Base-by-base conservation (phyloP, 2,329 filamentous ascomycete species). In the Huntiella moniliformis region DNA sequence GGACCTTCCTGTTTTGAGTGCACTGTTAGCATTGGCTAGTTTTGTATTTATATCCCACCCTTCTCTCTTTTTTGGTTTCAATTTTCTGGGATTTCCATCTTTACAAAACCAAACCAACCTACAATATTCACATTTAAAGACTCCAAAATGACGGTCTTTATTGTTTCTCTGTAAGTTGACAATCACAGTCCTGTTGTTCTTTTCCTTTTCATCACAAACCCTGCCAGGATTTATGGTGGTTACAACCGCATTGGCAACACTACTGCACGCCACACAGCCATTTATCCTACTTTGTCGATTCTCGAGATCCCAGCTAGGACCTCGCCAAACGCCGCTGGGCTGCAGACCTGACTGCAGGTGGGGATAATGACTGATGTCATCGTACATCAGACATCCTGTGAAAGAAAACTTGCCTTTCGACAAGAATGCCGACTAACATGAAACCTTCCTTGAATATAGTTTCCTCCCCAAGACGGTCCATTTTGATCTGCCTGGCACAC, bases 381-480 rank as follows among this genome's bases (percentile, higher is more conserved):
- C 5, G 22, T 13, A 28, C 22, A 28, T 31, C 11, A 28, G 1
- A 28, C 22, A 28, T 28, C 22, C 22, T 2, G 10, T 8, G 4
- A 28, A 28, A 28, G 22, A 28, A 28, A 28, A 8, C 7, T 28
- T 28, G 7, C 10, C 22, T 10, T 7, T 8, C 7, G 10, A 8
- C 22, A 8, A 28, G 22, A 28, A 28, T 8, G 4, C 22, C 22
- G 6, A 28, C 42, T 43, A 51, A 48, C 41, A 18, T 28, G 5
- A 33, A 22, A 13, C 22, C 17, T 11, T 22, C 17, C 33, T 33
- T 4, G 12, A 22, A 8, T 28, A 28, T 58, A 94, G 87, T 48
- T 94, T 94, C 59, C 73, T 95, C 33, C 88, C 88, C 32, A 87
- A 93, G 60, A 96, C 88, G 36, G 70, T 94, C 56, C 79, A 93